Percentiles rank a stretch among this genome's conserved stretches.
phyloP scores from a whole-genome alignment of 2,329 filamentous ascomycete species.

The Pestalotiopsis fici region DNA sequence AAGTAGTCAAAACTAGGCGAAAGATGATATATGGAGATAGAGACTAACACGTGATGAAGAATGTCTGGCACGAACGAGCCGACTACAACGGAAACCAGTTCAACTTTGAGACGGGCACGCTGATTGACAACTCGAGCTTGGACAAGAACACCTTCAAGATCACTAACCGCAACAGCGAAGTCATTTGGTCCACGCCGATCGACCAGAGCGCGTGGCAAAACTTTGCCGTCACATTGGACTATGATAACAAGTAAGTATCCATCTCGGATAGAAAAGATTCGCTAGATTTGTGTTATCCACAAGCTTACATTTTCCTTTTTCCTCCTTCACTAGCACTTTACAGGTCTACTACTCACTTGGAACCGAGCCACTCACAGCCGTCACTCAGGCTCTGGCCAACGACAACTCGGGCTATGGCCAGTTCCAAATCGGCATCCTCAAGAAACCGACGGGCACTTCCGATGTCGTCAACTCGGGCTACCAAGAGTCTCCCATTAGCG shows the following conservation, averaged over 20 bases:
- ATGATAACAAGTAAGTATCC: slow-evolving; percentile 49
- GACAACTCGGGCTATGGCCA: slow-evolving; percentile 55
- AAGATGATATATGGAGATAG: neutral
- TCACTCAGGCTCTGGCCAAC: slow-evolving; percentile 45
- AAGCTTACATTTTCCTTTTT: too few species aligned
- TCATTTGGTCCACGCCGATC: slow-evolving; percentile 42
- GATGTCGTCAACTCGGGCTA: slow-evolving; percentile 52
- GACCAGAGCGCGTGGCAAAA: slow-evolving; percentile 57
- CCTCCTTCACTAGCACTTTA: slow-evolving; percentile 45
- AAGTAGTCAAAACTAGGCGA: neutral
- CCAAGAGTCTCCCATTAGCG: slow-evolving; percentile 46
- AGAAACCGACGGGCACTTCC: slow-evolving; percentile 54
- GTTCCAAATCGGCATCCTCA: slow-evolving; percentile 60
- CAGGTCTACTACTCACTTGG: slow-evolving; percentile 58
- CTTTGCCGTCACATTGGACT: slow-evolving; percentile 59
- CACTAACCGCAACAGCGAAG: slow-evolving; percentile 36
- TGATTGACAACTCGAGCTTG: slow-evolving; percentile 33
- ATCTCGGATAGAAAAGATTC: neutral
- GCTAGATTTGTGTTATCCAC: neutral
- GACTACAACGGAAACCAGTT: slow-evolving; percentile 33
- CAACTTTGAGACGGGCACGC: slow-evolving; percentile 32
- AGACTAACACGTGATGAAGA: slow-evolving; percentile 15
- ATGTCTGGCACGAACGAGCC: slow-evolving; percentile 32
- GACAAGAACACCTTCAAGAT: slow-evolving; percentile 42
- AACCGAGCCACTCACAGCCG: slow-evolving; percentile 44